Evolutionary conservation across 768 basidiomycete genomes (phyloP).

Genomic region (Rhodotorula kratochvilovae): DNA sequence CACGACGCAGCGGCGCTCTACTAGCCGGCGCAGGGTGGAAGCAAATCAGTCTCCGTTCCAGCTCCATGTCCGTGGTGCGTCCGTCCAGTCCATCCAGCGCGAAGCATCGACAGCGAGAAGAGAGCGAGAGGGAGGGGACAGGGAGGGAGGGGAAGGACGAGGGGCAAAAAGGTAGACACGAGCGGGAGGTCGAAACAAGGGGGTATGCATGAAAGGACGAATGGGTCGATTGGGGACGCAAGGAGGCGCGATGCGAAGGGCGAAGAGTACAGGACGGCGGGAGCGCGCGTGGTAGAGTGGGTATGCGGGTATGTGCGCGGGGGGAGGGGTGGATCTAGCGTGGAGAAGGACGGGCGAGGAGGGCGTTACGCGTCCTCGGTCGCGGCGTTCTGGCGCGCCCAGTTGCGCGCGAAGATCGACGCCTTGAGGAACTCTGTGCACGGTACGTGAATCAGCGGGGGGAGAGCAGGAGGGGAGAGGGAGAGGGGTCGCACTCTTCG

Average conservation of each 20-base stretch:
- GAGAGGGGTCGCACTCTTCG: slow-evolving; percentile 60
- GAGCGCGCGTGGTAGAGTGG: too few relatives aligned
- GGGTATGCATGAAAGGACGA: neutral
- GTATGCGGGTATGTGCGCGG: neutral
- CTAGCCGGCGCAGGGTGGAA: too few relatives aligned
- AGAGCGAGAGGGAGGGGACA: too few relatives aligned
- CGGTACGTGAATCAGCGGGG: neutral
- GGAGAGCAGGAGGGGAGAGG: neutral
- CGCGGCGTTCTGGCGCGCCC: slow-evolving; percentile 47
- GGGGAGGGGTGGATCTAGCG: neutral
- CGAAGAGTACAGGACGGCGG: neutral
- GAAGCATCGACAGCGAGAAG: too few relatives aligned
- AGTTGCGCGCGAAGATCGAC: slow-evolving; percentile 51
- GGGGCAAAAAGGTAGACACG: neutral
- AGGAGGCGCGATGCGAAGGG: neutral
- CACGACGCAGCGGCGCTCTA: too few relatives aligned
- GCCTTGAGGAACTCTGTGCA: slow-evolving; percentile 73
- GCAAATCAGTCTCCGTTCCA: too few relatives aligned
- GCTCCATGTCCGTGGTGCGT: too few relatives aligned
- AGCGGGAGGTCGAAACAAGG: neutral
- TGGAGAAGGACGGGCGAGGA: neutral
- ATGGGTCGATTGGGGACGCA: neutral
- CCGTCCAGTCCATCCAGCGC: too few relatives aligned
- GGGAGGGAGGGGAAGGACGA: too few relatives aligned
- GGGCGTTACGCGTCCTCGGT: neutral